Evolutionary conservation across 1,284 basidiomycete species (phyloP).

Genomic region (Prillingera fragicola): DNA sequence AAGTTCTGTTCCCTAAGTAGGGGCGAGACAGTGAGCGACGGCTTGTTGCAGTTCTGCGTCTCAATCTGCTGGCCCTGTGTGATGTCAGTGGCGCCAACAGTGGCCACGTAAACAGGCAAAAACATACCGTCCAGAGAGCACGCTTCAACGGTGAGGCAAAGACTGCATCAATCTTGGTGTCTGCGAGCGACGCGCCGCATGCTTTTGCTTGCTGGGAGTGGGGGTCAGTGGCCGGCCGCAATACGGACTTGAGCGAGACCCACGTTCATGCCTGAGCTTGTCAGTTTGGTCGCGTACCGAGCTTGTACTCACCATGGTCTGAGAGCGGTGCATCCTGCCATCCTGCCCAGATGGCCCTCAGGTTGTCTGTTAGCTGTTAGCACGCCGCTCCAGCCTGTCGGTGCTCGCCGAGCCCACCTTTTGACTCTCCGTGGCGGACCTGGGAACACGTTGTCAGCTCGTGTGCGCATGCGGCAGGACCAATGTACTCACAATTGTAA

Average conservation of each 20-base stretch:
- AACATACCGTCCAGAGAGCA: slow-evolving; percentile 51
- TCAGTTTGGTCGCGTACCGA: slow-evolving; percentile 5
- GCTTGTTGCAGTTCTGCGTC: slow-evolving; percentile 32
- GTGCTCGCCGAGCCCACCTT: slow-evolving; percentile 55
- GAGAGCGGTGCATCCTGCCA: slow-evolving; percentile 76
- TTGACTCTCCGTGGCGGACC: slow-evolving; percentile 75
- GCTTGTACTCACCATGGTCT: slow-evolving; percentile 61
- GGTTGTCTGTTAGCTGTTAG: slow-evolving; percentile 38
- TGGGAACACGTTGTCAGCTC: slow-evolving; percentile 27
- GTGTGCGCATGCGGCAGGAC: too few species aligned
- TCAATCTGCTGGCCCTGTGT: slow-evolving; percentile 45
- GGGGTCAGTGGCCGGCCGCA: slow-evolving; percentile 1
- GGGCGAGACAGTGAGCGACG: slow-evolving; percentile 32
- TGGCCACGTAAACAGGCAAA: not conserved
- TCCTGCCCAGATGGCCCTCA: slow-evolving; percentile 64
- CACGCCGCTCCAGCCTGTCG: not conserved
- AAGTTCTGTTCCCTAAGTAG: slow-evolving; percentile 47
- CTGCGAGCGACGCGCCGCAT: slow-evolving; percentile 60
- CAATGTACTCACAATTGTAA: too few species aligned
- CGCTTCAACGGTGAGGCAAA: slow-evolving; percentile 75
- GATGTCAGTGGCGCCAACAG: too few species aligned
- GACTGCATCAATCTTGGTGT: slow-evolving; percentile 60
- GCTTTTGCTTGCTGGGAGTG: slow-evolving; percentile 69
- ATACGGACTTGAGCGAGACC: slow-evolving; percentile 7
- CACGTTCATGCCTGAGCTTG: slow-evolving; percentile 59